Evolutionary conservation across 2,329 filamentous ascomycete species (phyloP).

Genomic region (Aspergillus clavatus): DNA sequence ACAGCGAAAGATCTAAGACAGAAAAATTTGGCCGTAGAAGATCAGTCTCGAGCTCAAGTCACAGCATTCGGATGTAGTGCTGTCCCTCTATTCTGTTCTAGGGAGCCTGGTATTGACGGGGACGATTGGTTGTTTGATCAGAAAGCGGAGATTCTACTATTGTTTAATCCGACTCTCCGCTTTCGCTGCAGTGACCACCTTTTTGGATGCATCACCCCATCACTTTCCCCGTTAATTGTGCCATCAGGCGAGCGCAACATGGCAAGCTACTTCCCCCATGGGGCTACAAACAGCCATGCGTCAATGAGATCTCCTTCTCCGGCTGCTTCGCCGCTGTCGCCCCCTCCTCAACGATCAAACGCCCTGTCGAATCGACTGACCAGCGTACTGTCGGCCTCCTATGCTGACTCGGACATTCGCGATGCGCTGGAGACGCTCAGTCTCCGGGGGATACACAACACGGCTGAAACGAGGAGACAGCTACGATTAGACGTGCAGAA

Average conservation of each 20-base stretch:
- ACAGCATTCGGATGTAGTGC: too few relatives aligned
- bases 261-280: slow-evolving; percentile 33
- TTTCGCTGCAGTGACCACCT: slow-evolving; percentile 11
- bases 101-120: too few relatives aligned
- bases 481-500: slow-evolving; percentile 80
- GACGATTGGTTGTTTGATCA: neutral
- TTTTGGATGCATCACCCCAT: slow-evolving; percentile 13
- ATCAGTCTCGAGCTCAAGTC: too few relatives aligned
- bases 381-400: slow-evolving; percentile 82
- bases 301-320: slow-evolving; percentile 20
- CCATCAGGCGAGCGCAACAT: slow-evolving; percentile 21
- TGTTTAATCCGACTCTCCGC: slow-evolving; percentile 5
- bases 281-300: slow-evolving; percentile 19
- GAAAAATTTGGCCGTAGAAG: too few relatives aligned
- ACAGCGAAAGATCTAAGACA: too few relatives aligned
- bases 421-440: slow-evolving; percentile 78
- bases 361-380: slow-evolving; percentile 78
- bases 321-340: slow-evolving; percentile 27
- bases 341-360: slow-evolving; percentile 44
- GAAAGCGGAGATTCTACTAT: neutral
- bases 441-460: slow-evolving; percentile 65
- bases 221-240: slow-evolving; percentile 6
- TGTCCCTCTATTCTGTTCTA: too few relatives aligned
- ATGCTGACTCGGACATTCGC: slow-evolving; percentile 85
- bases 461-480: slow-evolving; percentile 70